These are phyloP conservation scores for Durio zibethinus DNA, from an alignment of 345 rosid genomes.

Conservation along the genomic window DNA sequence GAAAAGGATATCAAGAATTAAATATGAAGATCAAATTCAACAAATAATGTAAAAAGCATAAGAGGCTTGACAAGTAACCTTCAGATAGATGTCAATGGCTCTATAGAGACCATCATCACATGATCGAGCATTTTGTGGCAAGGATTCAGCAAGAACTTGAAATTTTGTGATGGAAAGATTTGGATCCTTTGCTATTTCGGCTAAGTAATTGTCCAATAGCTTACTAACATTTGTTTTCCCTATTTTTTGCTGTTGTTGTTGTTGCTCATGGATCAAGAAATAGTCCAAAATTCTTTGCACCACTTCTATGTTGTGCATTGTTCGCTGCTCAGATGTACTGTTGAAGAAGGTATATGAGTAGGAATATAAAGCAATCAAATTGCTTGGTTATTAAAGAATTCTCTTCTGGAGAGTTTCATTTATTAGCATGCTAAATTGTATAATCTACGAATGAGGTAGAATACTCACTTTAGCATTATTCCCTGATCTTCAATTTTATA, in stretches of 20 bases:
- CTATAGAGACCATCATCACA: slow-evolving; percentile 88
- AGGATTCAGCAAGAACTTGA: slow-evolving; percentile 70
- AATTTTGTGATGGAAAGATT: slow-evolving; percentile 69
- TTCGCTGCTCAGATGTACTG: slow-evolving; percentile 52
- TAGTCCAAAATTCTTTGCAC: slow-evolving; percentile 74
- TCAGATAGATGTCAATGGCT: slow-evolving; percentile 87
- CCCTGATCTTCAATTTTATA: slow-evolving; percentile 55
- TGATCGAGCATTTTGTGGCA: slow-evolving; percentile 62
- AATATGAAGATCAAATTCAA: neutral
- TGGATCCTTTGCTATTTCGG: slow-evolving; percentile 75
- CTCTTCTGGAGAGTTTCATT: slow-evolving; percentile 1
- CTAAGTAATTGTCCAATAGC: slow-evolving; percentile 74
- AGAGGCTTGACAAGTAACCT: slow-evolving; percentile 42
- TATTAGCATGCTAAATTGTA: slow-evolving; percentile 6
- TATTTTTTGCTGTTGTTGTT: slow-evolving; percentile 48
- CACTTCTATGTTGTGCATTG: slow-evolving; percentile 59
- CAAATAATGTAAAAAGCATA: slow-evolving; percentile 8
- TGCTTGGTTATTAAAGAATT: neutral
- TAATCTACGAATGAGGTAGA: slow-evolving; percentile 14
- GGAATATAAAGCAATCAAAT: slow-evolving; percentile 1
- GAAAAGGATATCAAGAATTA: slow-evolving; percentile 19
- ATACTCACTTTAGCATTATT: slow-evolving; percentile 41
- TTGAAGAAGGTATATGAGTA: slow-evolving; percentile 14
- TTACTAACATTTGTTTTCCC: slow-evolving; percentile 61
- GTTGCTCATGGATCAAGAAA: slow-evolving; percentile 60